Evolutionary conservation across 2,329 filamentous ascomycete species (phyloP).

Genomic region (Trichophaea hybrida): DNA sequence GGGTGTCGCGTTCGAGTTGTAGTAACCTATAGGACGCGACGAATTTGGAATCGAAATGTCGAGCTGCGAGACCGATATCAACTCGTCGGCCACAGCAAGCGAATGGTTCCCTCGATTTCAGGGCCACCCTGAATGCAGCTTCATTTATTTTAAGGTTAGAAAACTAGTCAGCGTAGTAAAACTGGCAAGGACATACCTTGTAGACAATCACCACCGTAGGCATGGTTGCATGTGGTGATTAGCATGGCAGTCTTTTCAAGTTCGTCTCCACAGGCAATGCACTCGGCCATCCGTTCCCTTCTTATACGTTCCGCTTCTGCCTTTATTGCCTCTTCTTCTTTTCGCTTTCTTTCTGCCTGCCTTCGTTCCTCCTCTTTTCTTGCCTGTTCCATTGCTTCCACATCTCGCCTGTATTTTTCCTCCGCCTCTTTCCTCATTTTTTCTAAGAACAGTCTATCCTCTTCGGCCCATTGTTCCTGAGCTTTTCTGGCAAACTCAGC

Average conservation of each 20-base stretch:
- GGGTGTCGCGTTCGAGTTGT: slow-evolving; percentile 26
- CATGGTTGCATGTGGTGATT: slow-evolving; percentile 7
- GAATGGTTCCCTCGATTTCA: slow-evolving; percentile 10
- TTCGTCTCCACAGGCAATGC: slow-evolving; percentile 10
- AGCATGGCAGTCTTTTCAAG: slow-evolving; percentile 6
- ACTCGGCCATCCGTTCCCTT: slow-evolving; percentile 8
- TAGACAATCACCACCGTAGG: slow-evolving; percentile 9
- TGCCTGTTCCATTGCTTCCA: no score
- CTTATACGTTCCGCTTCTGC: not conserved
- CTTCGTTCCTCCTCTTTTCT: no score
- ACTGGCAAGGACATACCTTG: not conserved
- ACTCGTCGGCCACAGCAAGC: slow-evolving; percentile 8
- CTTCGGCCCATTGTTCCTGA: not conserved
- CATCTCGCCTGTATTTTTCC: no score
- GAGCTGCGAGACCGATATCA: slow-evolving; percentile 1
- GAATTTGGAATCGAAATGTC: slow-evolving; percentile 11
- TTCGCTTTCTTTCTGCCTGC: not conserved
- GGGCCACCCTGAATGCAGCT: slow-evolving; percentile 6
- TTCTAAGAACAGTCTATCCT: no score
- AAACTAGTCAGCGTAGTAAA: not conserved
- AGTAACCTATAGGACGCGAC: slow-evolving; percentile 21
- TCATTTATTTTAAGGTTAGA: not conserved
- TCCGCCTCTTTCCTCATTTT: no score
- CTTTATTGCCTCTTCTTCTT: slow-evolving; percentile 1
- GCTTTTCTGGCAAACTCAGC: not conserved